phyloP scores from a whole-genome alignment of 306 rosid genomes.

The cucumber (Cucumis sativus) region DNA sequence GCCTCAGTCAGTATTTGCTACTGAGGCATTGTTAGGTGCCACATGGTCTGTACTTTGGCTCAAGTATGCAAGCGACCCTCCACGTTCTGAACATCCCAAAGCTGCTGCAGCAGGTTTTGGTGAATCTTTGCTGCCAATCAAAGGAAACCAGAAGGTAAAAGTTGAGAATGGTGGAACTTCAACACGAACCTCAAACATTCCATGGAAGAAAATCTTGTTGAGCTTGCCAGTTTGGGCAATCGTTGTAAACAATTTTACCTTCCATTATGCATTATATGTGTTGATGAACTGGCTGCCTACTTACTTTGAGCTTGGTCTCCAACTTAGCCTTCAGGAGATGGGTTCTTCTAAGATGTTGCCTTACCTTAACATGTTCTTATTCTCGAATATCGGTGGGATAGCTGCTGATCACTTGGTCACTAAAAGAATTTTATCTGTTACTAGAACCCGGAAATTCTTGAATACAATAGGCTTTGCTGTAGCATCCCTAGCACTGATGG shows the following conservation, averaged over 20 bases:
- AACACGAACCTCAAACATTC: conserved; percentile 34
- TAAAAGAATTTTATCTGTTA: conserved; percentile 59
- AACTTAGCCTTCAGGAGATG: conserved; percentile 97
- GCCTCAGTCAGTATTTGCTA: conserved; percentile 75
- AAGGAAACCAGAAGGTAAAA: conserved; percentile 36
- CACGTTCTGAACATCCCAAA: conserved; percentile 65
- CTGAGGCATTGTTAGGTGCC: conserved; percentile 70
- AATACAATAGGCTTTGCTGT: conserved; percentile 72
- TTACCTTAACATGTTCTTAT: conserved; percentile 83
- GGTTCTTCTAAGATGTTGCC: conserved; percentile 99
- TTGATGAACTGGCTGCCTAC: conserved; percentile 98
- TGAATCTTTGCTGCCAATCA: conserved; percentile 48
- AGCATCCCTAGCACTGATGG: conserved; percentile 69
- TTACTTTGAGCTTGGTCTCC: conserved; percentile 82
- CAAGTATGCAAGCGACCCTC: conserved; percentile 58
- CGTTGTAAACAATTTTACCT: conserved; percentile 89
- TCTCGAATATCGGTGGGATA: conserved; percentile 90
- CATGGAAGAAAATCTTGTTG: conserved; percentile 64
- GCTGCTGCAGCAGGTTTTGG: conserved; percentile 76
- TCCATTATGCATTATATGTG: conserved; percentile 89
- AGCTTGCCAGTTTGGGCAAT: conserved; percentile 97
- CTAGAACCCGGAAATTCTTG: conserved; percentile 68
- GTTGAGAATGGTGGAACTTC: conserved; percentile 33
- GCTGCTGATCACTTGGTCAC: conserved; percentile 73
- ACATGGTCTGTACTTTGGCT: conserved; percentile 83